These are phyloP conservation scores for Heterobasidion occidentale DNA, from an alignment of 1,284 basidiomycete species.

Conservation along the genomic window DNA sequence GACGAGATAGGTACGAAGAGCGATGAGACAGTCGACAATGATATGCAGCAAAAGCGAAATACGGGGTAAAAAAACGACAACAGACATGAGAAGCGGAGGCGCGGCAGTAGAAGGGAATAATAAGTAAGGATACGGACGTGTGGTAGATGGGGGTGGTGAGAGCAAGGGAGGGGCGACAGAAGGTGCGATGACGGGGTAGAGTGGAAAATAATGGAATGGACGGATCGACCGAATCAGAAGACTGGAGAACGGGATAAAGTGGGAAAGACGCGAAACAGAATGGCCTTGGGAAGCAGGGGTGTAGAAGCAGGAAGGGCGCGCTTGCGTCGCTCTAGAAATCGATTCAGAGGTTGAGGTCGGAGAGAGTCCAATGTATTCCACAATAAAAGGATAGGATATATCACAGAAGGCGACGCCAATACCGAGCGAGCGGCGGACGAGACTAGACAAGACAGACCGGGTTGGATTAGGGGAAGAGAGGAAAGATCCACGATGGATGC, in stretches of 20 bases:
- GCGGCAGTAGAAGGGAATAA: neutral
- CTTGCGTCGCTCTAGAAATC: no score
- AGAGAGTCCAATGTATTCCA: neutral
- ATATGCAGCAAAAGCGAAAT: constrained; percentile 6
- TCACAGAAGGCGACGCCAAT: neutral
- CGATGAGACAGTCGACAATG: neutral
- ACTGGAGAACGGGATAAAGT: no score
- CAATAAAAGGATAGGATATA: neutral
- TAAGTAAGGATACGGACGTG: neutral
- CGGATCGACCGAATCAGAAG: no score
- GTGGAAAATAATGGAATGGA: no score
- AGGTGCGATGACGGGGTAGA: no score
- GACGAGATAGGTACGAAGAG: neutral
- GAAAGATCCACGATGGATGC: no score
- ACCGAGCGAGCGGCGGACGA: neutral
- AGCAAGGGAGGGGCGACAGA: neutral
- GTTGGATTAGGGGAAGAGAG: no score
- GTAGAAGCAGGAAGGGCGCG: no score
- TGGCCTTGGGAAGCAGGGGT: no score
- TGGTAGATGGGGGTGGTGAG: neutral
- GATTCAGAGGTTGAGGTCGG: no score
- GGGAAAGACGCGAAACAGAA: no score
- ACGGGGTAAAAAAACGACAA: neutral
- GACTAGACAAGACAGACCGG: neutral
- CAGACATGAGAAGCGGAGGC: neutral